Conservation (phyloP, 192 early-diverging fungal genomes). For the Podila clonocystis region DNA sequence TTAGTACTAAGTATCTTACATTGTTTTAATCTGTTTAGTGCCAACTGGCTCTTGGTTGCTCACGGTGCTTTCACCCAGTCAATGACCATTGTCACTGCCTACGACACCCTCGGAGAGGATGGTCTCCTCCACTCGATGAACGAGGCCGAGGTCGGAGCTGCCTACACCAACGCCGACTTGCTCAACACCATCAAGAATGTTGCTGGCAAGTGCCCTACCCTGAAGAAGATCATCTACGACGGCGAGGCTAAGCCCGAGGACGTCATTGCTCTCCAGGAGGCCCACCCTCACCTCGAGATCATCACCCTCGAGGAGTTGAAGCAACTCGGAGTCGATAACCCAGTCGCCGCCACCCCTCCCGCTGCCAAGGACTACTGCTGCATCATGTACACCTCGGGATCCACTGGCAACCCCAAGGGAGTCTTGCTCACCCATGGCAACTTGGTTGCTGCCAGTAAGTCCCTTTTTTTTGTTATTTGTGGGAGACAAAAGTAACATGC, state of each 20-base stretch:
- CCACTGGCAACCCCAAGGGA: slow-evolving; percentile 95
- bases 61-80: slow-evolving; percentile 72
- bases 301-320: slow-evolving; percentile 75
- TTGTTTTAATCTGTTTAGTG: slow-evolving; percentile 29
- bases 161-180: slow-evolving; percentile 81
- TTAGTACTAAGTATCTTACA: background rate
- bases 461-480: background rate
- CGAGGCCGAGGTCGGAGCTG: slow-evolving; percentile 75
- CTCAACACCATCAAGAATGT: slow-evolving; percentile 73
- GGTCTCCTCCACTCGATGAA: slow-evolving; percentile 87
- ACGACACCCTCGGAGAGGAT: slow-evolving; percentile 85
- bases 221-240: slow-evolving; percentile 78
- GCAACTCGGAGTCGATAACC: slow-evolving; percentile 70
- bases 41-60: slow-evolving; percentile 73
- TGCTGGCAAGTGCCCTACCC: slow-evolving; percentile 61
- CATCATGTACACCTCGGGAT: slow-evolving; percentile 93
- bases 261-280: slow-evolving; percentile 57
- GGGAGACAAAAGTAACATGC: background rate
- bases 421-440: slow-evolving; percentile 87
- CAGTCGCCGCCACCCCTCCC: slow-evolving; percentile 72
- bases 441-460: slow-evolving; percentile 78
- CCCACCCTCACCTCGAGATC: slow-evolving; percentile 54
- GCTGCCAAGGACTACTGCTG: slow-evolving; percentile 76
- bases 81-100: slow-evolving; percentile 84
- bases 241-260: slow-evolving; percentile 65